phyloP scores from a whole-genome alignment of 306 rosid species.

The Betula pendula region DNA sequence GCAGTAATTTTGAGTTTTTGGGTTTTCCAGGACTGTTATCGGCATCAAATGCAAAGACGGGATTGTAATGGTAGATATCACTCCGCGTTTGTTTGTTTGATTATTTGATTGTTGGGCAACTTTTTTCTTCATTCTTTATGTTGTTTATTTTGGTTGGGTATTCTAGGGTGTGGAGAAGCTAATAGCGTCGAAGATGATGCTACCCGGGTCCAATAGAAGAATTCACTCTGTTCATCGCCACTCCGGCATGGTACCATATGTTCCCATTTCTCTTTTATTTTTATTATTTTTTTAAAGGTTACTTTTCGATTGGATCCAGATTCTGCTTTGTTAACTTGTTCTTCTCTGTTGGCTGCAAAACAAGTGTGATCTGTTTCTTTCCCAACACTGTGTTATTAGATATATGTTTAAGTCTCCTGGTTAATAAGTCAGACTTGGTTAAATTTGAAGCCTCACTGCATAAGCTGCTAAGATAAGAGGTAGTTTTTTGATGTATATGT shows the following conservation, averaged over 20 bases:
- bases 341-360: too few relatives aligned
- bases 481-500: too few relatives aligned
- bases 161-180: conserved; percentile 94
- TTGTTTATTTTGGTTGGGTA: conserved; percentile 11
- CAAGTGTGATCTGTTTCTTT: not conserved
- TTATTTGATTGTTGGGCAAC: not conserved
- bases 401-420: not conserved
- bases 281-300: not conserved
- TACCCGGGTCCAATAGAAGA: conserved; percentile 94
- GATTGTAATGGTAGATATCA: conserved; percentile 64
- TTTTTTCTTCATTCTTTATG: not conserved
- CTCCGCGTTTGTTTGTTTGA: not conserved
- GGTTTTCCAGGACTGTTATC: conserved; percentile 84
- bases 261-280: conserved; percentile 5
- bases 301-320: not conserved
- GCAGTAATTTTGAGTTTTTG: not conserved
- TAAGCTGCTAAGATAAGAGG: not conserved
- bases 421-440: not conserved
- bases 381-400: not conserved
- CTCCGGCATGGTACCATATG: conserved; percentile 78
- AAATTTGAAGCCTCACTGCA: not conserved
- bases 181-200: conserved; percentile 95
- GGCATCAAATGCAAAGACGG: conserved; percentile 99
- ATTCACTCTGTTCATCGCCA: conserved; percentile 93
- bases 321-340: not conserved